phyloP scores from a whole-genome alignment of 2,329 filamentous ascomycete genomes.

The Emmonsiellopsis sp. region DNA sequence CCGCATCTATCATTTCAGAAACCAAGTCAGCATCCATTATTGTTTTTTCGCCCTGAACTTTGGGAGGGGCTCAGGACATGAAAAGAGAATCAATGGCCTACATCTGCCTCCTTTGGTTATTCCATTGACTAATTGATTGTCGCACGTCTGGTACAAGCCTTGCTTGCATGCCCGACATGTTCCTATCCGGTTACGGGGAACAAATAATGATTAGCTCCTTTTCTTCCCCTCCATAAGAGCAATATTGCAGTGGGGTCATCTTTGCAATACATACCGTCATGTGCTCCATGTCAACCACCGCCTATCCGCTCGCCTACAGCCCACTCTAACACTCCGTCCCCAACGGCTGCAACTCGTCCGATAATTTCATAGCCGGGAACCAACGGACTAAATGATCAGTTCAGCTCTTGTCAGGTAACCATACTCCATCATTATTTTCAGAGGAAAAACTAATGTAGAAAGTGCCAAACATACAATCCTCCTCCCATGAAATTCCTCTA shows the following conservation, averaged over 20 bases:
- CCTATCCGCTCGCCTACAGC: conserved; percentile 59
- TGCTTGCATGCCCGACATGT: conserved; percentile 55
- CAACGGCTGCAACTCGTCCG: conserved; percentile 56
- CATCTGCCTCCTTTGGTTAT: conserved; percentile 58
- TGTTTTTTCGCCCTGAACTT: neutral
- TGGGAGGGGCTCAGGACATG: neutral
- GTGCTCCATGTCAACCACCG: conserved; percentile 58
- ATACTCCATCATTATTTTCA: neutral
- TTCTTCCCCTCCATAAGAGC: neutral
- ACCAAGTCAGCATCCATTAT: neutral
- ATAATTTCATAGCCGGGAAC: conserved; percentile 65
- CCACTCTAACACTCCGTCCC: conserved; percentile 44
- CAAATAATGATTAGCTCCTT: neutral
- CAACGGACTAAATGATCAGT: conserved; percentile 38
- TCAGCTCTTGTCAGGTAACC: neutral
- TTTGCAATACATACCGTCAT: conserved; percentile 19
- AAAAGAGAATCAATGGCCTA: conserved; percentile 18
- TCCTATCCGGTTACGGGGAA: conserved; percentile 28
- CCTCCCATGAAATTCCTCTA: conserved; percentile 45
- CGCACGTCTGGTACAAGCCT: conserved; percentile 60
- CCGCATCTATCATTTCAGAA: conserved; percentile 19
- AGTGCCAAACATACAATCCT: conserved; percentile 31
- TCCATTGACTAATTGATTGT: conserved; percentile 55
- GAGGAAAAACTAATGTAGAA: neutral
- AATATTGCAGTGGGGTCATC: neutral